Evolutionary conservation across 2,329 filamentous ascomycete genomes (phyloP), one percentile per base, ranked within the genome.

Genomic region (Verruconis gallopava): DNA sequence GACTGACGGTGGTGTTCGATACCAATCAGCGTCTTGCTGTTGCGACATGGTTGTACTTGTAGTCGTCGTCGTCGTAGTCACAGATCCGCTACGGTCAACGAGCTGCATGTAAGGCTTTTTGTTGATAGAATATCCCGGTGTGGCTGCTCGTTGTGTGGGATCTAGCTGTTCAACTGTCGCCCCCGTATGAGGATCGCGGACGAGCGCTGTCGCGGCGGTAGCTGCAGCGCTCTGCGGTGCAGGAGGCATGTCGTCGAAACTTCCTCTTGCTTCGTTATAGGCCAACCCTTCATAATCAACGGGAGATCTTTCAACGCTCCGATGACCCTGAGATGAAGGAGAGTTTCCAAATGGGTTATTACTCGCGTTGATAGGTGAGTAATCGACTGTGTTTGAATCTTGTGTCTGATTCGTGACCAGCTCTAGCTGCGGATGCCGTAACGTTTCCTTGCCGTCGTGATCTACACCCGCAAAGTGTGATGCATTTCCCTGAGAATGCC

Each of bases 321-420:
- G 12, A 4, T 18, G 19, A 35, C 40, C 3, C 35, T 11, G 14
- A 30, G 9, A 9, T n/a, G 25, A 30, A 9, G 40, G 40, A 3
- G 40, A 42, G 19, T 35, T 15, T n/a, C 18, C 18, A 18, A 38
- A 43, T 5, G 41, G 41, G 14, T 43, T 43, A 20, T 37, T 38
- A 13, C 34, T 20, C 17, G 41, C 34, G 34, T 43, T 35, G 15
- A 43, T 43, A 2, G 41, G 41, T 18, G 41, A 43, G 21, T 43
- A 43, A 25, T 38, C 9, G 9, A 20, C 5, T 12, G 21, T n/a
- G 14, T 28, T 17, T n/a, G 20, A 18, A 13, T 22, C 40, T 21
- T 18, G 40, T 28, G 40, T 33, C 25, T 30, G 25, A n/a, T n/a
- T 30, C 21, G 40, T 42, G 14, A 42, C 32, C 30, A 43, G 41